phyloP scores from a whole-genome alignment of 768 basidiomycete species.

The Tylopilus vinaceipallidus region DNA sequence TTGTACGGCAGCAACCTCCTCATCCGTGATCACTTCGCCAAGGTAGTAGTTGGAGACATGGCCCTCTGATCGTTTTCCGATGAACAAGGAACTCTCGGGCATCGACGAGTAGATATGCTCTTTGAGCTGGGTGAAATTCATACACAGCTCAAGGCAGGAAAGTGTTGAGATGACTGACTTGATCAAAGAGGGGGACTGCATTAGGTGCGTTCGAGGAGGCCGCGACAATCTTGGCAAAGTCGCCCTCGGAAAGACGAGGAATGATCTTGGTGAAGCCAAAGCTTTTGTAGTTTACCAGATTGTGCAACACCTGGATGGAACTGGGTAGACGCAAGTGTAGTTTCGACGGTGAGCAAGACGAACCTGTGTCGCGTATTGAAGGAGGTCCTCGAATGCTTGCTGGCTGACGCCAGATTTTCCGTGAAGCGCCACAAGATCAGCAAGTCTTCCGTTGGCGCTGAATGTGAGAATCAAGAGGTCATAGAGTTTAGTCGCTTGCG shows the following conservation, averaged over 20 bases:
- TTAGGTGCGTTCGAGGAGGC: slow-evolving; percentile 57
- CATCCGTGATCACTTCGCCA: slow-evolving; percentile 68
- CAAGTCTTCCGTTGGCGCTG: slow-evolving; percentile 55
- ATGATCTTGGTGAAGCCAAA: slow-evolving; percentile 88
- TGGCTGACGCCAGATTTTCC: slow-evolving; percentile 49
- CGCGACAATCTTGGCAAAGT: slow-evolving; percentile 62
- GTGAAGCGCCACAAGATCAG: slow-evolving; percentile 55
- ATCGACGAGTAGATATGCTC: slow-evolving; percentile 67
- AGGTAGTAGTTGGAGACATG: slow-evolving; percentile 87
- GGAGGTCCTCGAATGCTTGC: slow-evolving; percentile 64
- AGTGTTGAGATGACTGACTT: slow-evolving; percentile 38
- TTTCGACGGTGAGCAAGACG: no score
- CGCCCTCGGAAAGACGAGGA: slow-evolving; percentile 60
- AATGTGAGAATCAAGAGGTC: slow-evolving; percentile 72
- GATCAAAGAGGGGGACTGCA: slow-evolving; percentile 60
- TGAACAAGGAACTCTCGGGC: slow-evolving; percentile 67
- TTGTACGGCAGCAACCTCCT: slow-evolving; percentile 77
- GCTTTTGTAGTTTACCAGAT: slow-evolving; percentile 64
- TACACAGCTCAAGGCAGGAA: neutral
- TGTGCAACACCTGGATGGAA: slow-evolving; percentile 36
- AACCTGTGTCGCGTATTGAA: slow-evolving; percentile 77
- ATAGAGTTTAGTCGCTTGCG: slow-evolving; percentile 63
- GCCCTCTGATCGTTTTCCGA: slow-evolving; percentile 77
- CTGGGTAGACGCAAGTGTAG: neutral
- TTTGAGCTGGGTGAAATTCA: slow-evolving; percentile 48